Conservation (phyloP, 129 eudicot genomes). For the Erigeron canadensis region DNA sequence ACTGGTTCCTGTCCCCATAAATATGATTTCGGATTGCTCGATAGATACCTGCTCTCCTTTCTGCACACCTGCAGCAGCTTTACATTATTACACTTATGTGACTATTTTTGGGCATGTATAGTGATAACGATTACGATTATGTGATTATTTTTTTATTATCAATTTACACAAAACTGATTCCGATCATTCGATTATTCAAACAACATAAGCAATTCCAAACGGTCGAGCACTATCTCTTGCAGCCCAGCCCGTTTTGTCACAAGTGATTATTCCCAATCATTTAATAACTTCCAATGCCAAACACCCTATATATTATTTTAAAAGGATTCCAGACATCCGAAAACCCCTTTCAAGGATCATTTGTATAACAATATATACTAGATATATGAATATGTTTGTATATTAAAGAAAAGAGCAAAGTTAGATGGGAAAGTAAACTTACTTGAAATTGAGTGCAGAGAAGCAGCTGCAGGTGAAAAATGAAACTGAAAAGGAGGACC, state of each 20-base stretch:
- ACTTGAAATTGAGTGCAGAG: constrained; percentile 44
- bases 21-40: constrained; percentile 76
- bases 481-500: constrained; percentile 28
- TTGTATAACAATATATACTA: too few relatives aligned
- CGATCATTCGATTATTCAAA: not conserved
- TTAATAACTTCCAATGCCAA: not conserved
- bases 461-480: constrained; percentile 33
- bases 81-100: not conserved
- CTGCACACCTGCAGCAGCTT: constrained; percentile 30
- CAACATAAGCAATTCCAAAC: not conserved
- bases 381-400: too few relatives aligned
- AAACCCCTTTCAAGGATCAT: too few relatives aligned
- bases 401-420: not conserved
- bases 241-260: not conserved
- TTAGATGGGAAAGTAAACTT: constrained; percentile 7
- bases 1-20: constrained; percentile 96
- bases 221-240: not conserved
- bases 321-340: too few relatives aligned
- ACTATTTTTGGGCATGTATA: not conserved
- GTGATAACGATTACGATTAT: not conserved
- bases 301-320: too few relatives aligned
- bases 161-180: not conserved
- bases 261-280: not conserved
- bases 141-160: not conserved
- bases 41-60: constrained; percentile 27